Evolutionary conservation across 306 rosid species (phyloP), one percentile per base, ranked within the genome.

Genomic region (Vigna reflexopilosa): DNA sequence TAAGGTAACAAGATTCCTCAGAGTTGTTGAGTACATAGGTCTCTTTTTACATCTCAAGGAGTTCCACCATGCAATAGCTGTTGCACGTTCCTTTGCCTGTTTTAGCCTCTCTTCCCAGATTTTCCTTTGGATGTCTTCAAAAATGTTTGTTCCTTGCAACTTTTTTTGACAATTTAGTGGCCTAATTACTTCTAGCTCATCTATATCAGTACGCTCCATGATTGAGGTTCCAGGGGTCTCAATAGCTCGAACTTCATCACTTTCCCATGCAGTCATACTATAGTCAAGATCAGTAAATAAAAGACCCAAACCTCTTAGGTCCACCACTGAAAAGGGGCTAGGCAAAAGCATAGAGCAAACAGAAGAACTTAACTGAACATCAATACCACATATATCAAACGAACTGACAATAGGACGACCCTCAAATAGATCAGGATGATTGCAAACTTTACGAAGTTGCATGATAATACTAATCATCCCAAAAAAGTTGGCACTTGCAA

Each of bases 361-460:
- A 76, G 94, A 87, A 64, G 99, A 91, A 79, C 96, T 91, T 85
- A 95, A 76, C 80, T 89, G 99, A 81, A 75, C 47, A 73, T 87
- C 88, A 67, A 95, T 84, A 73, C 94, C 97, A 68, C 81, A 61
- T 93, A 95, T 95, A 82, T 95, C 98, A 86, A 87, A 91, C 75
- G 99, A 95, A 83, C 99, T 95, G 74, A 95, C 87, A 81, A 93
- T 95, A 63, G 99, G 99, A 82, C 99, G 98, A 51, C 99, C 99
- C 87, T 95, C 99, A 86, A 95, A 95, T 56, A 95, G 90, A 83
- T 95, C 99, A 42, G 99, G 99, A 81, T 95, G 99, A 80, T 95
- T 95, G 89, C 99, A 95, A 65, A 95, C 99, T 85, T 95, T 95
- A 13, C 98, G 95, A 83, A 95, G 99, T 82, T 95, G 99, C 99